Conservation (phyloP, 768 basidiomycete genomes). For the Sistotremastrum niveocremeum region DNA sequence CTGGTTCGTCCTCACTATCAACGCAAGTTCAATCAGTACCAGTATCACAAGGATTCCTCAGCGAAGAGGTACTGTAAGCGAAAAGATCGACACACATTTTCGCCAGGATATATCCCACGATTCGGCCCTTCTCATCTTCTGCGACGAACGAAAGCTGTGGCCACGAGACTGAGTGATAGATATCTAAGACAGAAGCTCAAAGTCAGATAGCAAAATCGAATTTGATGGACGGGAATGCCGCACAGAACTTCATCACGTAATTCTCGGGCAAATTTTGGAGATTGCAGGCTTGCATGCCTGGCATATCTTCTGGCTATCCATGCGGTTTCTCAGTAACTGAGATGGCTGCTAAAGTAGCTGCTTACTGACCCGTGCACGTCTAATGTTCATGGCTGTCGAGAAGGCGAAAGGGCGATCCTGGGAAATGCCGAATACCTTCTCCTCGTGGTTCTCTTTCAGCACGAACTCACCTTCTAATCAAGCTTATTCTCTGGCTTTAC, state of each 20-base stretch:
- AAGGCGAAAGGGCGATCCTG: too few species aligned
- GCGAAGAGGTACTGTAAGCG: constrained; percentile 1
- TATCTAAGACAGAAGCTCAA: constrained; percentile 34
- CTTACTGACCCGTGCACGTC: too few species aligned
- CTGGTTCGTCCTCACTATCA: constrained; percentile 48
- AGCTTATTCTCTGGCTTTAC: too few species aligned
- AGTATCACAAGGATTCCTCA: not conserved
- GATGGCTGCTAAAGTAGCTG: too few species aligned
- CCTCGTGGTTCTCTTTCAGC: too few species aligned
- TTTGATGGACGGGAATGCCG: constrained; percentile 10
- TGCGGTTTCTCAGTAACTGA: too few species aligned
- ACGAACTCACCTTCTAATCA: too few species aligned
- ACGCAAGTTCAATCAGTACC: not conserved
- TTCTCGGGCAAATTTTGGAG: constrained; percentile 89
- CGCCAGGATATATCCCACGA: constrained; percentile 92
- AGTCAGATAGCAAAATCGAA: not conserved
- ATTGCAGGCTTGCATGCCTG: constrained; percentile 91
- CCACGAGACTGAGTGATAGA: constrained; percentile 87
- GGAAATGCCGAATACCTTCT: too few species aligned
- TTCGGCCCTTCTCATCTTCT: constrained; percentile 74
- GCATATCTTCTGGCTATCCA: constrained; percentile 67
- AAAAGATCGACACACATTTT: constrained; percentile 55
- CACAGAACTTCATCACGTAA: constrained; percentile 73
- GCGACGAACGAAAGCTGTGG: constrained; percentile 89
- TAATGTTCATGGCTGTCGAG: too few species aligned